Percentiles rank a stretch among this genome's conserved stretches.
Conservation (phyloP, 208 protist species). For the Strigomonas oncopelti region DNA sequence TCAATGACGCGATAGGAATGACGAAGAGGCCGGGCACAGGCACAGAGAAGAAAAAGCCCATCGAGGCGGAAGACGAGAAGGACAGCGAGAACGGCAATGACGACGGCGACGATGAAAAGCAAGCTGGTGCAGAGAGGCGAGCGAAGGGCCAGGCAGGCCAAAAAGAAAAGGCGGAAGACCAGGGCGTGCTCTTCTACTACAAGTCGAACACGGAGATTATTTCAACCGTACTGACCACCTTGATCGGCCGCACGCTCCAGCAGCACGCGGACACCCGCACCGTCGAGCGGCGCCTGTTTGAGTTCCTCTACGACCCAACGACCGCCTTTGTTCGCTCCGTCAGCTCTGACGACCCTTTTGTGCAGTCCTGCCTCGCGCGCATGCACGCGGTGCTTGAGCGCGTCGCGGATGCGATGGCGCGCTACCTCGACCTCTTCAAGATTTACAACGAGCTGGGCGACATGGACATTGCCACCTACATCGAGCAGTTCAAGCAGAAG, state of each 20-base stretch:
- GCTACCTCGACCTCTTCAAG: conserved; percentile 73
- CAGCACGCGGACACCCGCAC: conserved; percentile 81
- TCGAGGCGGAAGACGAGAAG: neutral
- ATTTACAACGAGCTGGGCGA: conserved; percentile 69
- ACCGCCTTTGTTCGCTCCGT: conserved; percentile 71
- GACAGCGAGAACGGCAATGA: neutral
- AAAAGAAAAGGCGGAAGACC: neutral
- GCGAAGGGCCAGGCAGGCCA: neutral
- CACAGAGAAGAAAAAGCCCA: too few relatives aligned
- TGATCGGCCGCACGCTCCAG: conserved; percentile 75
- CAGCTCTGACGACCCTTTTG: conserved; percentile 36
- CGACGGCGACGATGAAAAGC: neutral
- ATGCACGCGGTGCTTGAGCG: conserved; percentile 53
- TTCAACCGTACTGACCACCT: conserved; percentile 41
- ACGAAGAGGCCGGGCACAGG: neutral
- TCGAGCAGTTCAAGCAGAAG: conserved; percentile 64
- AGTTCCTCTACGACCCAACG: conserved; percentile 86
- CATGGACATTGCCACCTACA: conserved; percentile 72
- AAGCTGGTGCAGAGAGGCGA: neutral
- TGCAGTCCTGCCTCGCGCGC: conserved; percentile 49
- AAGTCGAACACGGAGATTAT: conserved; percentile 59
- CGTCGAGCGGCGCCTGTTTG: conserved; percentile 86
- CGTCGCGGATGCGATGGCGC: conserved; percentile 42
- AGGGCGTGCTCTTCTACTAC: conserved; percentile 35
- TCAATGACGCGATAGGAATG: conserved; percentile 2